Evolutionary conservation across 78 protist species (phyloP).

Genomic region (Fonticula alba): DNA sequence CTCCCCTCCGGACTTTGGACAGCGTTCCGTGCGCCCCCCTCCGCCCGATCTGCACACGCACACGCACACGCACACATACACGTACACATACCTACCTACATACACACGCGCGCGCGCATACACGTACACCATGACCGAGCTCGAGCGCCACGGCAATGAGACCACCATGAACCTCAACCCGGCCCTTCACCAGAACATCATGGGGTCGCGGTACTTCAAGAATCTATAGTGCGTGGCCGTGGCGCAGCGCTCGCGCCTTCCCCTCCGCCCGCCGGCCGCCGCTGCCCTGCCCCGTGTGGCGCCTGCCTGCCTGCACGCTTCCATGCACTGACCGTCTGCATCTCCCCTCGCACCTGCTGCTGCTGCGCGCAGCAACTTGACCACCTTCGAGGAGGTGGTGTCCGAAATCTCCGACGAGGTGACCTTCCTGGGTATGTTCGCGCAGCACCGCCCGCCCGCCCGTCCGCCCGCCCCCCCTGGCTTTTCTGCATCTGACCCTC

Average conservation of each 20-base stretch:
- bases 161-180: slow-evolving; percentile 44
- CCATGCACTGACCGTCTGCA: background rate
- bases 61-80: too few relatives aligned
- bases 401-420: slow-evolving; percentile 37
- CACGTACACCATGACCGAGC: too few relatives aligned
- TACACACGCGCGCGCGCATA: too few relatives aligned
- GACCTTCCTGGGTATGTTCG: slow-evolving; percentile 18
- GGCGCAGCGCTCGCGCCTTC: too few relatives aligned
- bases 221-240: too few relatives aligned
- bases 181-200: slow-evolving; percentile 34
- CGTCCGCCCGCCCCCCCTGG: background rate
- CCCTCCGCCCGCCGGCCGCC: too few relatives aligned
- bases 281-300: too few relatives aligned
- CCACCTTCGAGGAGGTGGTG: slow-evolving; percentile 35
- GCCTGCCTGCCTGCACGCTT: background rate
- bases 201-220: slow-evolving; percentile 37
- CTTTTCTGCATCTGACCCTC: background rate
- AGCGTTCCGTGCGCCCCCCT: too few relatives aligned
- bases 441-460: background rate
- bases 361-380: background rate
- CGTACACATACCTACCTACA: too few relatives aligned
- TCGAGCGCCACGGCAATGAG: too few relatives aligned
- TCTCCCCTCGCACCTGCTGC: background rate
- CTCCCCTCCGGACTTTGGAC: too few relatives aligned
- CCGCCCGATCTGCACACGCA: too few relatives aligned